Conservation (phyloP, 345 rosid genomes). For the Populus davidiana region DNA sequence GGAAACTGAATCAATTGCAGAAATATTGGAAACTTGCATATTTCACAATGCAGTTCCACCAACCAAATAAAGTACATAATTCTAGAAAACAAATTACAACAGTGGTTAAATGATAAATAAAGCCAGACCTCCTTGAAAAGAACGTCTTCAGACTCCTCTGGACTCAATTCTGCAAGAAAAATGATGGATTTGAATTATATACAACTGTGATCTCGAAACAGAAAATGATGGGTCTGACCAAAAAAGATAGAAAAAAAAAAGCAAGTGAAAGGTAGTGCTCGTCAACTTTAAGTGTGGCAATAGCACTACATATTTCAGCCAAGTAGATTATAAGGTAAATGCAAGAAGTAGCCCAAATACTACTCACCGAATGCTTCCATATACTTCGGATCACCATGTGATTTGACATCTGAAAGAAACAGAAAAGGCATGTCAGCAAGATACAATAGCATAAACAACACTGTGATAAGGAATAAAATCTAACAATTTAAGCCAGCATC, state of each 20-base stretch:
- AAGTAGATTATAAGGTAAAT: neutral
- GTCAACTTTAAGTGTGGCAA: too few relatives aligned
- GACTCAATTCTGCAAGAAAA: slow-evolving; percentile 66
- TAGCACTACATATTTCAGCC: neutral
- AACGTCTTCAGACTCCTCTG: slow-evolving; percentile 97
- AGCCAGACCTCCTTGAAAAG: slow-evolving; percentile 86
- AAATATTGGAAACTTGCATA: neutral
- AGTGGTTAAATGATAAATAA: slow-evolving; percentile 7
- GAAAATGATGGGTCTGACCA: neutral
- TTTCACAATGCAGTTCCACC: neutral
- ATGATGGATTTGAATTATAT: slow-evolving; percentile 5
- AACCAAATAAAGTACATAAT: neutral
- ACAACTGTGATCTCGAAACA: neutral
- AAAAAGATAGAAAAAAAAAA: too few relatives aligned
- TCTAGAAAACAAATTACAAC: neutral
- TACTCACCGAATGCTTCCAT: slow-evolving; percentile 87
- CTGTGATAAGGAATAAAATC: neutral
- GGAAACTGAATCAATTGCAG: neutral
- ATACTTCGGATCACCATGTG: slow-evolving; percentile 76
- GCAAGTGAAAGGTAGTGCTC: neutral
- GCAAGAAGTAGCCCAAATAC: neutral
- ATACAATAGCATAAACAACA: neutral
- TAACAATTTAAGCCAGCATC: neutral
- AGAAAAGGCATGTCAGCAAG: slow-evolving; percentile 6
- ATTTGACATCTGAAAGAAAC: slow-evolving; percentile 65